Evolutionary conservation across 441 rosid species (phyloP), one percentile per base, ranked within the genome.

Genomic region (Populus hybrid): DNA sequence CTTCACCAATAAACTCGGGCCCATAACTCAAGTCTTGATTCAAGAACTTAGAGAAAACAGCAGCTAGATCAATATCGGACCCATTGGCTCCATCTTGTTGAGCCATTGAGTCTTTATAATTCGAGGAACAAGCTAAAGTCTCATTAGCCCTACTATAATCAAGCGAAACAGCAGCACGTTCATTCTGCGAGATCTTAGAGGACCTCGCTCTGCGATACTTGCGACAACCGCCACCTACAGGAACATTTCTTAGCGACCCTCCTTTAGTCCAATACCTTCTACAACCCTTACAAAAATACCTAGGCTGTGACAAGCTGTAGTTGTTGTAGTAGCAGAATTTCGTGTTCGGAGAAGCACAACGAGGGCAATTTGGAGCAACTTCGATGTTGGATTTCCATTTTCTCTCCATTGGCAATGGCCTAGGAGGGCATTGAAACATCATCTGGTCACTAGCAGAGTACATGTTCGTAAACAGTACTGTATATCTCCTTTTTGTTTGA

Each of bases 311-410:
- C 81, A 89, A 76, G 84, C 93, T 89, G 29, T 90, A 90, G 84
- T 89, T 89, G 72, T 89, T 89, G 86, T 88, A 89, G 81, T 89
- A 89, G 73, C 93, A 89, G 76, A 89, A 89, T 66, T 89, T 89
- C 42, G 93, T 90, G 82, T 88, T 86, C 35, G 90, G 16, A 50
- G 93, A 90, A 10, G 91, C 84, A 65, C 93, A 90, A 6, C 93
- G 93, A 14, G 93, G 93, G 73, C 93, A 90, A 40, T 77, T 83
- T 3, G 93, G 91, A 16, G 91, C 89, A 23, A 74, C 7, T 45
- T 88, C 88, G 6, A 33, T 35, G 28, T 65, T 59, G 80, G 85
- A 1, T 35, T 76, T 85, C 88, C 89, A 86, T 26, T 68, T 81
- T 6, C 74, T 69, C 21, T 74, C 84, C 76, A 66, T 71, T 2